Evolutionary conservation across 306 rosid genomes (phyloP), one percentile per base, ranked within the genome.

Genomic region (Alnus glutinosa): DNA sequence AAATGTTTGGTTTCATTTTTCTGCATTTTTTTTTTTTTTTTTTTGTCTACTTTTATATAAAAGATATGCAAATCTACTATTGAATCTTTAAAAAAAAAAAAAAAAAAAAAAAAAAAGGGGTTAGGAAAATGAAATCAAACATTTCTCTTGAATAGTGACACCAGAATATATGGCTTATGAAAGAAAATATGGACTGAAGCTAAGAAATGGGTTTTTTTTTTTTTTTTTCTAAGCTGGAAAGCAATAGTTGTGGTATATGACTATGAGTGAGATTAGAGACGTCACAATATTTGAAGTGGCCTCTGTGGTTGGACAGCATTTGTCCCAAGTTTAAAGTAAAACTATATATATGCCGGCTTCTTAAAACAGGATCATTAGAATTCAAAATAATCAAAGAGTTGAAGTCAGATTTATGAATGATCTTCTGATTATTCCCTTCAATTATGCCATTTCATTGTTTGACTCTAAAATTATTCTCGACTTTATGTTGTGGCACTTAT

Each of bases 311-410:
- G 3, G 78, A 78, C 81, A 80, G 67, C 75, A 74, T 23, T 51
- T 67, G 58, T 55, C 55, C 39, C 77, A 28, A 80, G 46, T 19
- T 13, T 52, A 48, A 76, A 76, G 3, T 32, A 23, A 62, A 34
- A 77, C 5, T 23, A 23, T 23, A 23, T 23, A 23, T 36, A 79
- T 79, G 90, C 88, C 88, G 88, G 78, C 81, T 77, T 61, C 74
- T 32, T 73, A 76, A 49, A 51, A 61, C 5, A 23, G 42, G 74
- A 66, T 51, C 69, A 14, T 71, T 7, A n/a, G 71, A 76, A 28
- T 49, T 55, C 9, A 71, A n/a, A 58, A 13, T 52, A 19, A 58
- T 58, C 32, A 15, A 13, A 19, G 1, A 18, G 7, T 9, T 58
- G 64, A 58, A 58, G 15, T 58, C 66, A 23, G 36, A 58, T 58